Conservation (phyloP, 371 early-diverging fungal genomes). For the Lichtheimia corymbifera region DNA sequence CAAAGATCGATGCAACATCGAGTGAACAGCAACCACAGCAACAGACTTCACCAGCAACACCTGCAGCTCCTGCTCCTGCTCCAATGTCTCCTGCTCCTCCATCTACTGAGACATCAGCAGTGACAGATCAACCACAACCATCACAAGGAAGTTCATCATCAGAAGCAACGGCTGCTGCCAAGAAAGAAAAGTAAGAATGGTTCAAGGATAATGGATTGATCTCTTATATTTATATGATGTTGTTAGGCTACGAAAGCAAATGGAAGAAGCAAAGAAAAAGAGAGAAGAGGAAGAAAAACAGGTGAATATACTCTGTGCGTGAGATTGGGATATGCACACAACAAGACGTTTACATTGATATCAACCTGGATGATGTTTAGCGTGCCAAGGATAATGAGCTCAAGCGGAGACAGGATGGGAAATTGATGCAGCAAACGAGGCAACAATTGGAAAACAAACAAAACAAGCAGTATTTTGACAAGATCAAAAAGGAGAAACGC, state of each 20-base stretch:
- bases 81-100: background rate
- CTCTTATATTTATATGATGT: background rate
- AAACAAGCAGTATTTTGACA: conserved; percentile 37
- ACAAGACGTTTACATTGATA: too few relatives aligned
- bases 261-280: conserved; percentile 38
- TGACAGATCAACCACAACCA: background rate
- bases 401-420: conserved; percentile 42
- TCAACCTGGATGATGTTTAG: too few relatives aligned
- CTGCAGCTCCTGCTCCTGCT: conserved; percentile 1
- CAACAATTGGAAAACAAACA: conserved; percentile 27
- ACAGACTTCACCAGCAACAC: conserved; percentile 7
- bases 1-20: conserved; percentile 11
- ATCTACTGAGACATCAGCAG: too few relatives aligned
- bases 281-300: conserved; percentile 35
- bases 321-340: too few relatives aligned
- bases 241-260: conserved; percentile 32
- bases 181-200: conserved; percentile 20
- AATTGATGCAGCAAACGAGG: conserved; percentile 29
- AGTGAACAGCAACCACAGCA: background rate
- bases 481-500: conserved; percentile 41
- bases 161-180: conserved; percentile 1
- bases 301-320: conserved; percentile 13
- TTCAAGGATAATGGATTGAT: background rate
- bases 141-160: background rate
- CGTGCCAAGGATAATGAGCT: conserved; percentile 31